Evolutionary conservation across 805 yeast species (phyloP), one percentile per base, ranked within the genome.

Genomic region (Isabelozyma gotoi): DNA sequence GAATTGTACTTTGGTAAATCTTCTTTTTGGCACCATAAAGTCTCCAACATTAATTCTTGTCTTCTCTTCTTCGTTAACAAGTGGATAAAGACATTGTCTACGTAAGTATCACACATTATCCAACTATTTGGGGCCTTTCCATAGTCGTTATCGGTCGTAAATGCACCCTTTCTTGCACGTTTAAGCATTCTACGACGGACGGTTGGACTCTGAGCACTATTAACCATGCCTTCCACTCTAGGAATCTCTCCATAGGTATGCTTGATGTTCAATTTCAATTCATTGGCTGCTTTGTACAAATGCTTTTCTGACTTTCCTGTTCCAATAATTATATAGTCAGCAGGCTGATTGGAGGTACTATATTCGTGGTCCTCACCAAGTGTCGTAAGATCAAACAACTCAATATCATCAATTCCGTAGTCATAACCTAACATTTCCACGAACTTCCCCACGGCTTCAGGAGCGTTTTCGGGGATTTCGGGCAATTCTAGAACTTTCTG

Each of bases 241-340:
- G 94, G 84, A 1, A 75, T 49, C 3, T 45, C 44, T 18, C 52
- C 48, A 36, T 54, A 54, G 10, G 45, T 51, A 32, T 76, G 76
- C 57, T 91, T 91, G 34, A 89, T 57, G 57, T 71, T 72, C 19
- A 71, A 71, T 39, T 78, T 69, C 32, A 90, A 64, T 50, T 81
- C 83, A 12, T 67, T 66, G 2, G 86, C 80, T 2, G 95, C 89
- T 48, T 82, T 84, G 50, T 77, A 81, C 17, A 89, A 65, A 65
- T 91, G 98, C 48, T 78, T 82, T 32, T 81, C 78, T 21, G 91
- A 81, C 59, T 83, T 85, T 3, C 96, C 96, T 0, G 94, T 79
- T 15, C 84, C 78, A 0, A 92, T 66, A 4, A 92, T 65, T n/a
- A 66, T 58, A 49, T 53, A 71, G 31, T 62, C 62, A 16, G 59